Evolutionary conservation across 2,329 filamentous ascomycete species (phyloP), one percentile per base, ranked within the genome.

Genomic region (Dactylellina haptotyla): DNA sequence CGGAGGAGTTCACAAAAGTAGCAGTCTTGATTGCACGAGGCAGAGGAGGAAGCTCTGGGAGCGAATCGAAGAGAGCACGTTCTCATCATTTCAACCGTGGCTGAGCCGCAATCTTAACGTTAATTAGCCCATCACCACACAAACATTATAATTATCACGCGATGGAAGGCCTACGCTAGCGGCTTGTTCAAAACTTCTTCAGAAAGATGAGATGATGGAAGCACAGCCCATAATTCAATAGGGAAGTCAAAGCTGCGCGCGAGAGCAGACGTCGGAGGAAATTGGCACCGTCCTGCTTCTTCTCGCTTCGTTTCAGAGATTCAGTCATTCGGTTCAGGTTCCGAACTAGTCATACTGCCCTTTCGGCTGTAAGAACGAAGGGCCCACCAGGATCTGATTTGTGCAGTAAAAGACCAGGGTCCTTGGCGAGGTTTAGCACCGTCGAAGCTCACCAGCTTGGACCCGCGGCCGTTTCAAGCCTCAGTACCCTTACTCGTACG

Each of bases 71-170:
- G 20, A 26, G 23, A n/a, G 41, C 62, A 65, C 62, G 51, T 57
- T 57, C 16, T 28, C 10, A 41, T 41, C 18, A 12, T 41, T n/a
- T 41, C 25, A 20, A 20, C 12, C 25, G 61, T 56, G 61, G 61
- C 61, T 23, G 50, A 56, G 61, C 61, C 61, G 48, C 61, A 65
- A 56, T 65, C 37, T 53, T 62, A 50, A 63, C 20, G 43, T 23
- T 46, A 23, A 10, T 46, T 46, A 14, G 43, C 16, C 16, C 8
- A 41, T 9, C n/a, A n/a, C n/a, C n/a, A n/a, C n/a, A n/a, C n/a
- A n/a, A n/a, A n/a, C n/a, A n/a, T n/a, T n/a, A n/a, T 16, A 45
- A 45, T 20, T 16, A 45, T 28, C 23, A 50, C 23, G n/a, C 26
- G 25, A 50, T 50, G 20, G 45, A 50, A 50, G 45, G 45, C 45